These are phyloP conservation scores for Populus tremula DNA, from an alignment of 345 rosid species.

Conservation along the genomic window DNA sequence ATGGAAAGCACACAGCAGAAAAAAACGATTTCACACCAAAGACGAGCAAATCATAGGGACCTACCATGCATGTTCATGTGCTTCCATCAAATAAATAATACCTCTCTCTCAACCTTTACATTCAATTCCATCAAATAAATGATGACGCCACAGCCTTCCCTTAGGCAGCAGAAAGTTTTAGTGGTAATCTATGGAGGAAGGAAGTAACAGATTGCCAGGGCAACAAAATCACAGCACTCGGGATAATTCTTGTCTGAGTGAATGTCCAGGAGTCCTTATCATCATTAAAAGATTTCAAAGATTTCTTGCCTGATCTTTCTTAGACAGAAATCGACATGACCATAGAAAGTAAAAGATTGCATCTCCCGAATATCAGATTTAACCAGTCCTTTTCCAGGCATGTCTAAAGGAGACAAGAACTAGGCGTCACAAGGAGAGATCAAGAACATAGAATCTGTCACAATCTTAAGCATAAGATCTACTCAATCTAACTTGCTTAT, in stretches of 20 bases:
- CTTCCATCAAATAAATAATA: neutral
- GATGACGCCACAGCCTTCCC: neutral
- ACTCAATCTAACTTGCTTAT: neutral
- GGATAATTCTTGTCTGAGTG: neutral
- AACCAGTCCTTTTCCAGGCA: neutral
- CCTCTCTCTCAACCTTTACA: neutral
- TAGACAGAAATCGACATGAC: neutral
- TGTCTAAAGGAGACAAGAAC: neutral
- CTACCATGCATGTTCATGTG: conserved; percentile 17
- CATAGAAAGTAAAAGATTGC: neutral
- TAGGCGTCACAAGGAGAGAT: neutral
- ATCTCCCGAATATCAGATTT: neutral
- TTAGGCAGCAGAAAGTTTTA: neutral
- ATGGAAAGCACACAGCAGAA: conserved; percentile 18
- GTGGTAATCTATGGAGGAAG: neutral
- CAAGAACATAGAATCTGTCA: neutral
- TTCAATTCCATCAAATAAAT: neutral
- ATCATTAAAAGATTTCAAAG: neutral
- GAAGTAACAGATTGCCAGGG: neutral
- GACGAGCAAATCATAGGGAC: conserved; percentile 17
- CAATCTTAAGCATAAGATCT: neutral
- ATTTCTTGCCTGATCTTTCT: neutral
- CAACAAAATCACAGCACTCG: neutral
- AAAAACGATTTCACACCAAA: conserved; percentile 34
- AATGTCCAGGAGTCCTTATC: neutral